Percentiles rank a stretch among this genome's conserved stretches.
These are phyloP conservation scores for Aurifilum marmelostoma DNA, from an alignment of 2,329 filamentous ascomycete species.

Conservation along the genomic window DNA sequence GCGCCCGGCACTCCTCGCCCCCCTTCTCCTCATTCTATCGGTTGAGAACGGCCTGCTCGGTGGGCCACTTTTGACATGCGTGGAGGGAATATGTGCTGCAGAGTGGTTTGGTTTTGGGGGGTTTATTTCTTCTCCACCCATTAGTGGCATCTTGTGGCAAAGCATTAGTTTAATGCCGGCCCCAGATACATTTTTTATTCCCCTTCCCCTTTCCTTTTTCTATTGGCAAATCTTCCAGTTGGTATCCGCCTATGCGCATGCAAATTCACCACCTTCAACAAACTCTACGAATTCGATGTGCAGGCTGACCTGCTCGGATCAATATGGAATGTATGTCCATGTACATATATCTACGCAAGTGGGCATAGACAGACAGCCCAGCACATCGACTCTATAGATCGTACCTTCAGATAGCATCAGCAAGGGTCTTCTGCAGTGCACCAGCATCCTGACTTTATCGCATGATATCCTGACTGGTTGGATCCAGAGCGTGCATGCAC, in stretches of 20 bases:
- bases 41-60: constrained; percentile 1
- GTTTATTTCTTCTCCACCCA: too few relatives aligned
- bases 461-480: background rate
- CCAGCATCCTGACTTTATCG: background rate
- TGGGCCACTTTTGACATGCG: background rate
- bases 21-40: background rate
- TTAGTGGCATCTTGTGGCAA: too few relatives aligned
- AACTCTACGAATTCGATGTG: background rate
- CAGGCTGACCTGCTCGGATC: background rate
- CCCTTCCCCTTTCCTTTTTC: background rate
- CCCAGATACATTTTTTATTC: too few relatives aligned
- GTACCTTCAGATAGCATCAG: background rate
- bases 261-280: background rate
- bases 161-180: too few relatives aligned
- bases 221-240: too few relatives aligned
- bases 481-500: background rate
- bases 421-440: background rate
- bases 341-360: background rate
- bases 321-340: background rate
- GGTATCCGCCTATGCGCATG: background rate
- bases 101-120: background rate
- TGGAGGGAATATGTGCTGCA: background rate
- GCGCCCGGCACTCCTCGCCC: background rate
- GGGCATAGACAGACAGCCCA: background rate
- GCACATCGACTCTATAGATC: background rate